A percentile compares a stretch with the other conserved stretches of the same genome.
Conservation (phyloP, 2,329 filamentous ascomycete genomes). For the Trichoderma sp. region DNA sequence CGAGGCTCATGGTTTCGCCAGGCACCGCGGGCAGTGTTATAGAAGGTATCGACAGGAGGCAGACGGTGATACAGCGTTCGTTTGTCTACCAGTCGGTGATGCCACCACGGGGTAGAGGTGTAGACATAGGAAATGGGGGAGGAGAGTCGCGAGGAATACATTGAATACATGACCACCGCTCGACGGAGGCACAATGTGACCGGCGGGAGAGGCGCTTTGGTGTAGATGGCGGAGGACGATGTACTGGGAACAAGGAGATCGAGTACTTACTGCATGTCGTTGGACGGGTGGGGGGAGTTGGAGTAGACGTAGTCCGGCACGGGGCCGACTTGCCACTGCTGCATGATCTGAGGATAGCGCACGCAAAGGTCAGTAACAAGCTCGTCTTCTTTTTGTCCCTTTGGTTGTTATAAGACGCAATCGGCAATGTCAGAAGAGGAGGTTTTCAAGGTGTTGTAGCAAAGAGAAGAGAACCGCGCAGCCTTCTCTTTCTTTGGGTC, state of each 20-base stretch:
- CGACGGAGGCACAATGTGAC: constrained; percentile 19
- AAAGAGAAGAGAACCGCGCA: constrained; percentile 7
- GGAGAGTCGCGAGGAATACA: constrained; percentile 25
- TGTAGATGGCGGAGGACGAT: constrained; percentile 31
- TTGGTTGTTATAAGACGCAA: neutral
- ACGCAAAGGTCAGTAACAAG: constrained; percentile 33
- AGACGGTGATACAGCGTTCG: constrained; percentile 35
- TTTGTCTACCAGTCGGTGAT: constrained; percentile 30
- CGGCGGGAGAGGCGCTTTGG: constrained; percentile 14
- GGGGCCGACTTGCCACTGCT: constrained; percentile 64
- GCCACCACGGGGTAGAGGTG: constrained; percentile 24
- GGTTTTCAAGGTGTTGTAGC: constrained; percentile 20
- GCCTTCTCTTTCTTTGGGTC: neutral
- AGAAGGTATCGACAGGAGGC: constrained; percentile 31
- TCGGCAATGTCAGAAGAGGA: constrained; percentile 26
- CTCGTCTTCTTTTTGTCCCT: constrained; percentile 16
- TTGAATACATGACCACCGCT: constrained; percentile 29
- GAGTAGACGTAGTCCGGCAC: constrained; percentile 62
- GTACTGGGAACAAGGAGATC: constrained; percentile 41
- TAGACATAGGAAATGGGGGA: constrained; percentile 18
- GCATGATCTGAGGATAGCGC: constrained; percentile 53
- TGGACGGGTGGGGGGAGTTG: constrained; percentile 56
- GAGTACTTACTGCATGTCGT: constrained; percentile 62
- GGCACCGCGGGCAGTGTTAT: constrained; percentile 32
- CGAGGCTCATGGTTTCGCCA: constrained; percentile 28